These are phyloP conservation scores for Lachnellula cervina DNA, from an alignment of 2,329 filamentous ascomycete genomes.

Conservation along the genomic window DNA sequence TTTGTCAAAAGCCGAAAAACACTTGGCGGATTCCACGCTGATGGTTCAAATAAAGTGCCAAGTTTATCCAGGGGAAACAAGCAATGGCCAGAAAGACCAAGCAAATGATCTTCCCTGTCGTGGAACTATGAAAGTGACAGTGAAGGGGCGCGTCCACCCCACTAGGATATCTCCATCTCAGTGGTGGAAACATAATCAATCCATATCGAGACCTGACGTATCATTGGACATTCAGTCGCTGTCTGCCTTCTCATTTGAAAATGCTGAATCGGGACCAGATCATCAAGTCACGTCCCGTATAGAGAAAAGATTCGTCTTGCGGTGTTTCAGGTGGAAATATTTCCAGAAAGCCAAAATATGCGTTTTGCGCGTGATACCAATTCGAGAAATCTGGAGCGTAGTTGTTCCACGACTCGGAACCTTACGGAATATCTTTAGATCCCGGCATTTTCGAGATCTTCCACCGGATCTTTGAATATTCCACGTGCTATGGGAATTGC, in stretches of 20 bases:
- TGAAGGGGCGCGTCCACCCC: background rate
- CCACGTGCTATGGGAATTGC: background rate
- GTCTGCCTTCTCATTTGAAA: background rate
- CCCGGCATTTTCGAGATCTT: too few relatives aligned
- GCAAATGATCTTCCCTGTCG: background rate
- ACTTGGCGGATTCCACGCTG: background rate
- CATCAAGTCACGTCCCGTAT: background rate
- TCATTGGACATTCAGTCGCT: background rate
- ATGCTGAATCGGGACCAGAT: background rate
- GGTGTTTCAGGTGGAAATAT: background rate
- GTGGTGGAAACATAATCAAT: background rate
- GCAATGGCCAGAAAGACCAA: background rate
- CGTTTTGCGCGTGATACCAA: background rate
- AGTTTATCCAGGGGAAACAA: background rate
- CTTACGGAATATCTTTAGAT: too few relatives aligned
- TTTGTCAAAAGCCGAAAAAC: background rate
- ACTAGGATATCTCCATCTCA: background rate
- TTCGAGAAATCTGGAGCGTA: background rate
- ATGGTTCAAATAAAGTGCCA: background rate
- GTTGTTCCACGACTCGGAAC: background rate
- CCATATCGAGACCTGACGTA: background rate
- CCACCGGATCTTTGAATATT: background rate
- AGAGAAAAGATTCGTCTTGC: background rate
- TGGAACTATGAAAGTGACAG: background rate
- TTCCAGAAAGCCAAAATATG: background rate